These are phyloP conservation scores for Zygosaccharomyces sapae DNA, from an alignment of 1,139 yeast species.

Conservation along the genomic window DNA sequence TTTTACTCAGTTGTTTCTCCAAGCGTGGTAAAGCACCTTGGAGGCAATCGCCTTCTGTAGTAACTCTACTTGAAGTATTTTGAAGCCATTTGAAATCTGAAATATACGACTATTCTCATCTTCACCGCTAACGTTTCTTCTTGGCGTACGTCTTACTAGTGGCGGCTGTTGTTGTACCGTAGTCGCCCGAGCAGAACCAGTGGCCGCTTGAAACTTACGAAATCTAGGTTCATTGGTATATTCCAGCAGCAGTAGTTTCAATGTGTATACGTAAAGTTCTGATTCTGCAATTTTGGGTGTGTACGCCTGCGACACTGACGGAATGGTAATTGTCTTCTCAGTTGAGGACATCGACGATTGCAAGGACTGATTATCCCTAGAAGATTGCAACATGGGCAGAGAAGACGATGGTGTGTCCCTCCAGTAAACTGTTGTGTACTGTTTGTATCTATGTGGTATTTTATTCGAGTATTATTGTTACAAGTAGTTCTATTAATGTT, in stretches of 20 bases:
- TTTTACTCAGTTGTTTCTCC: slow-evolving; percentile 46
- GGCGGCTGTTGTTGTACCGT: not conserved
- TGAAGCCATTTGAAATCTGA: slow-evolving; percentile 10
- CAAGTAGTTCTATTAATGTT: not conserved
- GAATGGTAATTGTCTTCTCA: slow-evolving; percentile 7
- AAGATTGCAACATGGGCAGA: slow-evolving; percentile 1
- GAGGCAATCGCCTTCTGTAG: slow-evolving; percentile 9
- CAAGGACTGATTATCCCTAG: slow-evolving; percentile 5
- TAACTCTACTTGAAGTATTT: slow-evolving; percentile 3
- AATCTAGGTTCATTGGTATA: slow-evolving; percentile 59
- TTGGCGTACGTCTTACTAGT: slow-evolving; percentile 6
- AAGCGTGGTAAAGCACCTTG: slow-evolving; percentile 37
- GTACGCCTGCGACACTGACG: slow-evolving; percentile 13
- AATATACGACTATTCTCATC: slow-evolving; percentile 16
- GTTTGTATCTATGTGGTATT: no score
- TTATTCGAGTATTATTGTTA: not conserved
- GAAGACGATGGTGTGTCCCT: no score
- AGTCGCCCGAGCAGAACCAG: not conserved
- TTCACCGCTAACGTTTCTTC: slow-evolving; percentile 7
- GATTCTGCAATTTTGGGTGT: slow-evolving; percentile 5
- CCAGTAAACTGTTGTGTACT: no score
- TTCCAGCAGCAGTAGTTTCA: slow-evolving; percentile 51
- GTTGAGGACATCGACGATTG: slow-evolving; percentile 1
- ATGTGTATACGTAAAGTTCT: slow-evolving; percentile 23
- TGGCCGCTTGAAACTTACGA: slow-evolving; percentile 23